These are phyloP conservation scores for Bryoglossum gracile DNA, from an alignment of 495 filamentous ascomycete species.

Conservation along the genomic window DNA sequence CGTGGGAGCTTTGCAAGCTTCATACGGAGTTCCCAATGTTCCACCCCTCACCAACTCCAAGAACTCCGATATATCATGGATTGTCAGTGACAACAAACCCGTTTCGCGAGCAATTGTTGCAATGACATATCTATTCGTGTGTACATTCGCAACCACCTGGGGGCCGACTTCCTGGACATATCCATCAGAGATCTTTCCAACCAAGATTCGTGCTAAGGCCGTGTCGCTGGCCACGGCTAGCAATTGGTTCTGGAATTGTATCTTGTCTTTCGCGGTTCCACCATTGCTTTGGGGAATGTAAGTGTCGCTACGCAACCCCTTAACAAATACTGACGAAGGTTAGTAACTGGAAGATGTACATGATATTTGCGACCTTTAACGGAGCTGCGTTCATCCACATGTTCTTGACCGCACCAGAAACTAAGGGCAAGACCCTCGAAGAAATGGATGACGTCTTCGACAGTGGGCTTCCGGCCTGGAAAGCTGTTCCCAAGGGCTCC, in stretches of 20 bases:
- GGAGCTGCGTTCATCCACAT: slow-evolving; percentile 50
- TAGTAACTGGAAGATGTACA: slow-evolving; percentile 48
- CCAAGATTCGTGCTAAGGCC: slow-evolving; percentile 59
- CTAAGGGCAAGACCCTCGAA: slow-evolving; percentile 29
- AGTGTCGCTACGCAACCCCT: slow-evolving; percentile 18
- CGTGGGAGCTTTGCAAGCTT: slow-evolving; percentile 48
- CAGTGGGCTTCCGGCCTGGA: slow-evolving; percentile 43
- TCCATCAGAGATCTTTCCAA: slow-evolving; percentile 59
- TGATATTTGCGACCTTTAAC: slow-evolving; percentile 43
- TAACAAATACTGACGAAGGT: slow-evolving; percentile 18
- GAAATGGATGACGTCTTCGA: slow-evolving; percentile 40
- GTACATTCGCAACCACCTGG: slow-evolving; percentile 54
- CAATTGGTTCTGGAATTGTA: slow-evolving; percentile 64
- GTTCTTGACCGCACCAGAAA: slow-evolving; percentile 45
- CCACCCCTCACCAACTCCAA: slow-evolving; percentile 31
- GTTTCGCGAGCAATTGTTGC: slow-evolving; percentile 51
- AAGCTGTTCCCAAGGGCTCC: slow-evolving; percentile 32
- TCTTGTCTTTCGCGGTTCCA: slow-evolving; percentile 44
- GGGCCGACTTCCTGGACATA: slow-evolving; percentile 57
- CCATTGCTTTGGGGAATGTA: slow-evolving; percentile 38
- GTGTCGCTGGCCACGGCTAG: slow-evolving; percentile 56
- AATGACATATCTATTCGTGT: slow-evolving; percentile 59
- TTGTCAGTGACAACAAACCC: slow-evolving; percentile 40
- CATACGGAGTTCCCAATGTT: slow-evolving; percentile 47
- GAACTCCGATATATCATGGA: slow-evolving; percentile 48